These are phyloP conservation scores for Asterophora parasitica DNA, from an alignment of 768 basidiomycete genomes.

Conservation along the genomic window DNA sequence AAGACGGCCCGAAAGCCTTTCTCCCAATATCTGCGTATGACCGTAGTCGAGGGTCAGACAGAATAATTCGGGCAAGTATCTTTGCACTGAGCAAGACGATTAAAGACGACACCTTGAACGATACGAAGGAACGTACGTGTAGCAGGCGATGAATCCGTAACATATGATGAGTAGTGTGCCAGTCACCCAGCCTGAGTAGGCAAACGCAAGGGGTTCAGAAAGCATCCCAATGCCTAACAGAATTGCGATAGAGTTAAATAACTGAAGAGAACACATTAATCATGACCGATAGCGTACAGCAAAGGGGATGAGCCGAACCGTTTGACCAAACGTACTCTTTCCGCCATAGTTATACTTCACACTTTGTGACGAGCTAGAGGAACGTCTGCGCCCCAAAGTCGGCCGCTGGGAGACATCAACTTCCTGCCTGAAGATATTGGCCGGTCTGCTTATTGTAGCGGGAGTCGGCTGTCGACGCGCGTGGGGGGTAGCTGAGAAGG, in stretches of 20 bases:
- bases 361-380: constrained; percentile 28
- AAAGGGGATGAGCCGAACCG: constrained; percentile 35
- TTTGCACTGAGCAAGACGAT: constrained; percentile 57
- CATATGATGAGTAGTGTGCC: constrained; percentile 71
- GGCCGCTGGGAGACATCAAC: constrained; percentile 1
- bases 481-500: constrained; percentile 20
- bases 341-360: constrained; percentile 38
- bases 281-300: constrained; percentile 2
- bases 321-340: constrained; percentile 70
- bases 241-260: constrained; percentile 88
- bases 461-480: constrained; percentile 11
- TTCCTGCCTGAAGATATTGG: background rate
- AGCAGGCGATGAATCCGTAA: constrained; percentile 80
- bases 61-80: constrained; percentile 73
- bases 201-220: constrained; percentile 86
- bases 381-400: constrained; percentile 18
- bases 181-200: constrained; percentile 84
- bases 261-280: constrained; percentile 38
- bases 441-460: background rate
- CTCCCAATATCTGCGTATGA: constrained; percentile 89
- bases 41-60: constrained; percentile 60
- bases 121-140: constrained; percentile 59
- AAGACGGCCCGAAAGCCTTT: constrained; percentile 80
- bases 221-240: constrained; percentile 86
- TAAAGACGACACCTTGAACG: background rate